These are phyloP conservation scores for Moesziomyces sp. DNA, from an alignment of 1,284 basidiomycete genomes.

Conservation along the genomic window DNA sequence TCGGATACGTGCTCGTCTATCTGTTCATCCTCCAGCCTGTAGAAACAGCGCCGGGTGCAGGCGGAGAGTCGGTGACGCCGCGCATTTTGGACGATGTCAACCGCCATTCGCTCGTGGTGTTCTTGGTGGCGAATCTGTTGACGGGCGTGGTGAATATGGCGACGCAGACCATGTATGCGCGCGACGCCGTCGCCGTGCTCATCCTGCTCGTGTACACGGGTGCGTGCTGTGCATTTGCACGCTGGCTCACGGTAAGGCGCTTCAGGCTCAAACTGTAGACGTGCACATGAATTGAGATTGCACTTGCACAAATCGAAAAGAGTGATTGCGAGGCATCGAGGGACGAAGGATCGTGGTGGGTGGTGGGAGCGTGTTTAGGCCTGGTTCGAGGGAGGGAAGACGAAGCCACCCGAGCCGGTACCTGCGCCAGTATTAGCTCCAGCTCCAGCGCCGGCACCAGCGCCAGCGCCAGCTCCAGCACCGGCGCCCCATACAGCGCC, in stretches of 20 bases:
- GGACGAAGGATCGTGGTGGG: no score
- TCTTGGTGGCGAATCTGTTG: conserved; percentile 86
- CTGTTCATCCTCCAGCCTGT: conserved; percentile 75
- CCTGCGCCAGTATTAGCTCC: not conserved
- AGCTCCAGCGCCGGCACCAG: no score
- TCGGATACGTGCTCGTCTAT: conserved; percentile 83
- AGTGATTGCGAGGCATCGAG: no score
- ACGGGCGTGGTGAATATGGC: conserved; percentile 88
- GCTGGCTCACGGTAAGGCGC: conserved; percentile 10
- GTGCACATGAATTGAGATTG: not conserved
- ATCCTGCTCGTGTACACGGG: conserved; percentile 77
- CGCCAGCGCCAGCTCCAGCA: no score
- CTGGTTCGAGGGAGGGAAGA: no score
- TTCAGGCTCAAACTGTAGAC: conserved; percentile 34
- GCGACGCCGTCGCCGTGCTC: conserved; percentile 73
- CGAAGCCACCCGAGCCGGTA: not conserved
- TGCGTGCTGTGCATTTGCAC: conserved; percentile 71
- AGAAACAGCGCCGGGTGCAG: conserved; percentile 25
- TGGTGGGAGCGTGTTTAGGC: no score
- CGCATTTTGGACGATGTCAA: conserved; percentile 83
- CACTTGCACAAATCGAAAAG: no score
- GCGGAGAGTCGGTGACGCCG: conserved; percentile 68
- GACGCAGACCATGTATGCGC: conserved; percentile 83
- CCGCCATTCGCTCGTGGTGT: conserved; percentile 80
- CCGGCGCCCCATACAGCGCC: no score